Evolutionary conservation across 2,329 filamentous ascomycete genomes (phyloP), one percentile per base, ranked within the genome.

Genomic region (Scytalidium lignicola): DNA sequence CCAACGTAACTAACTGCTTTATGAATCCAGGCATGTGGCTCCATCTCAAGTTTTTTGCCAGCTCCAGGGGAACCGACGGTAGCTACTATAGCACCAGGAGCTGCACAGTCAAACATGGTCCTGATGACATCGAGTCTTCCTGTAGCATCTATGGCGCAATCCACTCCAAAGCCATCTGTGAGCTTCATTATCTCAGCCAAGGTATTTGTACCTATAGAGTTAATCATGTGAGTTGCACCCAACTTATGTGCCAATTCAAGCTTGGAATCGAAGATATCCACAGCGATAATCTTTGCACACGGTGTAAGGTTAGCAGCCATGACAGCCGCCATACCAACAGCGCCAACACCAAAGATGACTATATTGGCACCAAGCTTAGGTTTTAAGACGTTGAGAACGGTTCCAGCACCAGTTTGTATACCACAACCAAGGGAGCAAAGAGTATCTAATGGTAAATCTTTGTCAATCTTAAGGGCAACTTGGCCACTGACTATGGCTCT

Each of bases 221-320:
- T 68, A 43, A 73, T 52, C 1, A 58, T 62, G 26, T 68, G 57
- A 15, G 71, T 74, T 3, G 73, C 73, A 18, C 73, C 73, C 3
- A 74, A 60, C 40, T 64, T 60, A 21, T 56, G 64, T 0, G 73
- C 72, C 23, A 75, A 54, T 21, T 65, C 63, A 15, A 76, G 60
- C 26, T 70, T 66, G 3, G 55, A 53, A 20, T 66, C 60, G 10
- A 72, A 63, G 10, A 74, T 62, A 51, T 76, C 73, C 7, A 74
- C 65, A 9, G 68, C 73, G 7, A 76, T 68, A 44, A 76, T 67
- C 44, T 54, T 58, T 40, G 56, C 55, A 2, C 60, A 61, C 8
- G 57, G 56, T 2, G 58, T 42, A 19, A 60, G 46, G 20, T 62
- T 64, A 2, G 67, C 66, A 1, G 67, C 67, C 58, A 68, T 65